A percentile compares a stretch with the other conserved stretches of the same genome.
Conservation (phyloP, 345 rosid genomes). For the Psidium friedrichsthalianum region DNA sequence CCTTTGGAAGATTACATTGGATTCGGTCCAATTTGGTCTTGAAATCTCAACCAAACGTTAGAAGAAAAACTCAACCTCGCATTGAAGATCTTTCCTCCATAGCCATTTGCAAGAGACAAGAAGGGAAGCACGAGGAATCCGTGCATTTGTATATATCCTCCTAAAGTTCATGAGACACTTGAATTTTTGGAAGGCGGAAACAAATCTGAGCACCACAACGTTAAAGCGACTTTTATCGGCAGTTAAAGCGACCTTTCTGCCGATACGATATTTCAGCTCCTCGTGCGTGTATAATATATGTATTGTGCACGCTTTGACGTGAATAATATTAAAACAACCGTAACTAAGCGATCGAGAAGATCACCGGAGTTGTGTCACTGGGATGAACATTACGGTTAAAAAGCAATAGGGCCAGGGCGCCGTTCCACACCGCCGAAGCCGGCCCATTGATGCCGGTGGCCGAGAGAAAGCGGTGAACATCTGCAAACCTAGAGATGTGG, state of each 20-base stretch:
- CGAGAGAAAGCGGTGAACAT: neutral
- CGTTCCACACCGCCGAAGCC: neutral
- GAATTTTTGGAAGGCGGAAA: neutral
- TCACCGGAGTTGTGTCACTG: neutral
- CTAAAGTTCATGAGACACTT: neutral
- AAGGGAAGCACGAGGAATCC: no score
- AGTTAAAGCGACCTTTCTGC: neutral
- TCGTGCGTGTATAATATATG: neutral
- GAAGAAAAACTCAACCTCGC: neutral
- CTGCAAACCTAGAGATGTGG: accelerated
- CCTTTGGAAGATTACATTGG: neutral
- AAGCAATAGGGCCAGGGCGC: neutral
- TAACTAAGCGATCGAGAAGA: neutral
- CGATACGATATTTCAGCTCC: neutral
- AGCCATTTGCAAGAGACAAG: neutral
- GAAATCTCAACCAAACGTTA: neutral
- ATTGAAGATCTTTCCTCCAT: neutral
- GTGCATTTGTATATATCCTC: no score
- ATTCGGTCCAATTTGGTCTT: neutral
- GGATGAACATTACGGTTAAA: neutral
- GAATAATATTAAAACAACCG: neutral
- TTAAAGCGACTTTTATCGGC: no score
- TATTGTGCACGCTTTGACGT: accelerated
- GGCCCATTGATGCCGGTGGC: neutral
- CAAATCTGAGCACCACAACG: neutral